Conservation (phyloP, 371 early-diverging fungal species). For the Sporodiniella umbellata region DNA sequence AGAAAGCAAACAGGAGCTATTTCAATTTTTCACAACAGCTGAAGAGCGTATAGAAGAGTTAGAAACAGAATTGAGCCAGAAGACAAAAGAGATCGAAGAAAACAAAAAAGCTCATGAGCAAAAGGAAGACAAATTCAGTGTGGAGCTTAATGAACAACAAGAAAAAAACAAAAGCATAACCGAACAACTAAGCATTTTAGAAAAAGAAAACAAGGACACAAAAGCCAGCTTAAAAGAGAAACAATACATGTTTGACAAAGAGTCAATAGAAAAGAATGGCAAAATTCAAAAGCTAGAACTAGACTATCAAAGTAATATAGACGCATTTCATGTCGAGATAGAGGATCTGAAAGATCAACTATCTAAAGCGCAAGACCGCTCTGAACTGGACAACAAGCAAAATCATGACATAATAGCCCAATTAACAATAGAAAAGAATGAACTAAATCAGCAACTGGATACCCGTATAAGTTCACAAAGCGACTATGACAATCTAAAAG, state of each 20-base stretch:
- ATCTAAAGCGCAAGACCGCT: neutral
- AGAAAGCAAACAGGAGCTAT: slow-evolving; percentile 63
- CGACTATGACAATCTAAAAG: slow-evolving; percentile 19
- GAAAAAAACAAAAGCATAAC: neutral
- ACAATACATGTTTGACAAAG: neutral
- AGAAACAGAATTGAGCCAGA: slow-evolving; percentile 9
- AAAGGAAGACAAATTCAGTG: slow-evolving; percentile 62
- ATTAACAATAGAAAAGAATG: slow-evolving; percentile 4
- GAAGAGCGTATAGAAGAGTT: slow-evolving; percentile 38
- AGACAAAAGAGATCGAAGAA: slow-evolving; percentile 2
- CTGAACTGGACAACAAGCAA: slow-evolving; percentile 5
- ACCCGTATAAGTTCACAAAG: slow-evolving; percentile 8
- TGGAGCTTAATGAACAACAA: slow-evolving; percentile 31
- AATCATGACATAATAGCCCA: neutral
- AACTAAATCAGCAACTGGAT: slow-evolving; percentile 3
- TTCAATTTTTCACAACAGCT: slow-evolving; percentile 55
- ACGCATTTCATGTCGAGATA: neutral
- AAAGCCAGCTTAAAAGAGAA: neutral
- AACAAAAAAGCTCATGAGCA: slow-evolving; percentile 3
- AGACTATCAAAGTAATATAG: neutral
- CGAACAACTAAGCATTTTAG: neutral
- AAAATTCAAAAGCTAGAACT: slow-evolving; percentile 1
- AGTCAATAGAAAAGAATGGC: neutral
- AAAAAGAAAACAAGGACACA: neutral
- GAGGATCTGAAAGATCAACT: slow-evolving; percentile 9